A percentile compares a stretch with the other conserved stretches of the same genome.
Conservation (phyloP, 2,329 filamentous ascomycete species). For the Geosmithia putterillii region DNA sequence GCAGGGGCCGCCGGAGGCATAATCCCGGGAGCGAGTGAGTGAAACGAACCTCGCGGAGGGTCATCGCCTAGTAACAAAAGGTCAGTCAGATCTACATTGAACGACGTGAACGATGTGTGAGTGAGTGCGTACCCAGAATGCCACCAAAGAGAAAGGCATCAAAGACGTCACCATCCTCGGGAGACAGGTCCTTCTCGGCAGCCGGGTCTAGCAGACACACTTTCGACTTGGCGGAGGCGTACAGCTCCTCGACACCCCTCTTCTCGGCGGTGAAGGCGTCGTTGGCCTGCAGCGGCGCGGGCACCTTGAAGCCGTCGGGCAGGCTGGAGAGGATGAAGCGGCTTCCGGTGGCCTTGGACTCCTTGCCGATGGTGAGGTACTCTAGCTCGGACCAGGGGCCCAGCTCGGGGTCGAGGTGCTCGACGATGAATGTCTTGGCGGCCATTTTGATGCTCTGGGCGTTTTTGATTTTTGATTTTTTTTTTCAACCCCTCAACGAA, state of each 20-base stretch:
- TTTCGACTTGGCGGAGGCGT: conserved; percentile 55
- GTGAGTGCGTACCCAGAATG: conserved; percentile 69
- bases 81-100: not conserved
- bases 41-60: conserved; percentile 66
- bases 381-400: conserved; percentile 91
- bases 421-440: conserved; percentile 76
- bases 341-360: conserved; percentile 55
- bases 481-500: too few species aligned
- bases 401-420: conserved; percentile 91
- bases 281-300: conserved; percentile 38
- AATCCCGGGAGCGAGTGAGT: too few species aligned
- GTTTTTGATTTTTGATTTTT: too few species aligned
- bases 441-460: conserved; percentile 8
- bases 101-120: not conserved
- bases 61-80: conserved; percentile 58
- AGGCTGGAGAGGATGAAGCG: conserved; percentile 76
- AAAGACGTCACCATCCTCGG: conserved; percentile 71
- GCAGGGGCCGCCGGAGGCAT: too few species aligned
- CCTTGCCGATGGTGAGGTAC: conserved; percentile 75
- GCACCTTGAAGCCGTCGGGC: conserved; percentile 55
- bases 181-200: conserved; percentile 67
- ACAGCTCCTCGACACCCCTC: conserved; percentile 73
- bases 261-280: conserved; percentile 60
- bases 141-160: conserved; percentile 93
- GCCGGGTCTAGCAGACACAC: conserved; percentile 87